Base-by-base conservation (phyloP, 2,329 filamentous ascomycete genomes). In the Sclerotinia borealis region DNA sequence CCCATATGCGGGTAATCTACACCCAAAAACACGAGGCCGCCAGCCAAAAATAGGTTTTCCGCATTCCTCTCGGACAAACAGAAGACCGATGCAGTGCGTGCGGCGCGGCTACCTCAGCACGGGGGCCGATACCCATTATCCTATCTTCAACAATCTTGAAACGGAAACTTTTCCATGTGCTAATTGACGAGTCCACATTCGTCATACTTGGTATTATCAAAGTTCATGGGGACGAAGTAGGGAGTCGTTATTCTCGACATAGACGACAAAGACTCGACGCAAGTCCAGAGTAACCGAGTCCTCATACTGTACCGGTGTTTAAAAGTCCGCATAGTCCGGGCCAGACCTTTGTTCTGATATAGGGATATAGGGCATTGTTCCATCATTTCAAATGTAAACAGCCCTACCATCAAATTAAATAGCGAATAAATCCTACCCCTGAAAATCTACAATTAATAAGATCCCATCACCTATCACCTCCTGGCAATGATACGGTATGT, bases 61-160 rank as follows among this genome's bases (percentile, higher is more conserved):
- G 37, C 37, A 55, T 31, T 45, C 19, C 54, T 25, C 39, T 56
- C 54, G 54, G 54, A 56, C 54, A 56, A 56, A 19, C 17, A 45
- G 54, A 56, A 45, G 19, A 45, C 54, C 54, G 54, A 56, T 2
- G 22, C 39, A 56, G 54, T 34, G 54, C 54, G 54, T 34, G 13
- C 8, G 27, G 39, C 27, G 7, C 17, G 19, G 4, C 27, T 36
- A 17, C 49, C 27, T 8, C 19, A 22, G 9, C 19, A 31, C 10
- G 37, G 9, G 17, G 9, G 34, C 27, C 8, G 19, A n/a, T n/a
- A n/a, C n/a, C n/a, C n/a, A n/a, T n/a, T 4, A n/a, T 51, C 22
- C 34, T 17, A 34, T 17, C 29, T 25, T 22, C 27, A 25, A 43
- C 27, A n/a, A 17, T 31, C 17, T 45, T 15, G 52, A 56, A 56